phyloP scores from a whole-genome alignment of 192 early-diverging fungal species.

The Umbelopsis ramanniana region DNA sequence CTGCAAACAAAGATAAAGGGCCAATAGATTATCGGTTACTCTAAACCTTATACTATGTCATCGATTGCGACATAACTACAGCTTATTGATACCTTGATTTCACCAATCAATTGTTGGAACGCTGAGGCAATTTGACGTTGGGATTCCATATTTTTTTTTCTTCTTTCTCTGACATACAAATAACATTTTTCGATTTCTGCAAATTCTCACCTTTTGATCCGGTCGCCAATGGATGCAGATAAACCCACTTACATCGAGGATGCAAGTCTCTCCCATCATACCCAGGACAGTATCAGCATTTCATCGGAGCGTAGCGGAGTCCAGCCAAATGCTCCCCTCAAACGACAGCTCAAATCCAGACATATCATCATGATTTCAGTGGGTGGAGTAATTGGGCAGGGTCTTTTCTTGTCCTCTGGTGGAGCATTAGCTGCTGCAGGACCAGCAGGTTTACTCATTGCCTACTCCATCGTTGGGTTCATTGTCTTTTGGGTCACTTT shows the following conservation, averaged over 20 bases:
- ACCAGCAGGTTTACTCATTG: constrained; percentile 72
- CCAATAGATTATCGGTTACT: not conserved
- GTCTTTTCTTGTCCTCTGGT: constrained; percentile 83
- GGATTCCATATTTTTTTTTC: not conserved
- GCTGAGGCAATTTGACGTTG: not conserved
- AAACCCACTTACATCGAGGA: not conserved
- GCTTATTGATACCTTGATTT: not conserved
- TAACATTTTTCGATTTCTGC: not conserved
- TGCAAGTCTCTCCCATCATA: not conserved
- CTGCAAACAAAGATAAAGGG: too few species aligned
- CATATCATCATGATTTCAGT: constrained; percentile 59
- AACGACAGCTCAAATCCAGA: constrained; percentile 8
- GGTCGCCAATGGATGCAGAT: not conserved
- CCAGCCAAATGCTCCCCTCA: not conserved
- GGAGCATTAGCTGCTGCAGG: constrained; percentile 75
- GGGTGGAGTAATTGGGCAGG: constrained; percentile 75
- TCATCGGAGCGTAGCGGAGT: not conserved
- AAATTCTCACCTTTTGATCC: not conserved
- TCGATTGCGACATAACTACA: not conserved
- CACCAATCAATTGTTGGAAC: not conserved
- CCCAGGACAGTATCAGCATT: not conserved
- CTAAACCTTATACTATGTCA: constrained; percentile 1
- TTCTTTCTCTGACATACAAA: not conserved
- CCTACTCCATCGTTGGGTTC: constrained; percentile 73
- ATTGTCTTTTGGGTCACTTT: constrained; percentile 74